Conservation (phyloP, 768 basidiomycete species). For the Naganishia randhawae region DNA sequence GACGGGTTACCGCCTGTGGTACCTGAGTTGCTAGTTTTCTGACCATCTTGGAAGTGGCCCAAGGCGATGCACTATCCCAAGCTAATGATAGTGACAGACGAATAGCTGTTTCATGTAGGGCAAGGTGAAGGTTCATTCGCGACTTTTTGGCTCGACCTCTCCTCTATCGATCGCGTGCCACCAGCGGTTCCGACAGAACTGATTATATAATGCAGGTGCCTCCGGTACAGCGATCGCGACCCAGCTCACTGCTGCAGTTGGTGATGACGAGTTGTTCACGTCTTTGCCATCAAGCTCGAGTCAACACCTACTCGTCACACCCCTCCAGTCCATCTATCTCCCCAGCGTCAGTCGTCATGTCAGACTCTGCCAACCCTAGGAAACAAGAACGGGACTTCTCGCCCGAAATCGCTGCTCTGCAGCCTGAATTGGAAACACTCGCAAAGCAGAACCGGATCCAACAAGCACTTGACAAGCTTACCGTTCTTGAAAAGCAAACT, state of each 20-base stretch:
- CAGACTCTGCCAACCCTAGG: constrained; percentile 26
- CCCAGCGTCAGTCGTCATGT: not conserved
- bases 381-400: constrained; percentile 65
- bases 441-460: constrained; percentile 80
- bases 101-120: not conserved
- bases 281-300: not conserved
- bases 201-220: not conserved
- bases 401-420: constrained; percentile 69
- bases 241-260: not conserved
- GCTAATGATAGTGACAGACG: not conserved
- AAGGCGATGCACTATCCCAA: no score
- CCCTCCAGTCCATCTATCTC: not conserved
- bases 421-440: constrained; percentile 65
- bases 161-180: not conserved
- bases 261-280: constrained; percentile 20
- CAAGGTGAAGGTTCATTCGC: not conserved
- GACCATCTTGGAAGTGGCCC: constrained; percentile 12
- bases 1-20: constrained; percentile 77
- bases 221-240: not conserved
- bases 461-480: constrained; percentile 83
- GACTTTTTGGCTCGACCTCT: constrained; percentile 9
- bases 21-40: constrained; percentile 71
- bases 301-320: not conserved
- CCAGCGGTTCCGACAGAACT: not conserved
- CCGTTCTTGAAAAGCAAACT: constrained; percentile 87